Evolutionary conservation across 2,329 filamentous ascomycete species (phyloP).

Genomic region (Hortaea werneckii): DNA sequence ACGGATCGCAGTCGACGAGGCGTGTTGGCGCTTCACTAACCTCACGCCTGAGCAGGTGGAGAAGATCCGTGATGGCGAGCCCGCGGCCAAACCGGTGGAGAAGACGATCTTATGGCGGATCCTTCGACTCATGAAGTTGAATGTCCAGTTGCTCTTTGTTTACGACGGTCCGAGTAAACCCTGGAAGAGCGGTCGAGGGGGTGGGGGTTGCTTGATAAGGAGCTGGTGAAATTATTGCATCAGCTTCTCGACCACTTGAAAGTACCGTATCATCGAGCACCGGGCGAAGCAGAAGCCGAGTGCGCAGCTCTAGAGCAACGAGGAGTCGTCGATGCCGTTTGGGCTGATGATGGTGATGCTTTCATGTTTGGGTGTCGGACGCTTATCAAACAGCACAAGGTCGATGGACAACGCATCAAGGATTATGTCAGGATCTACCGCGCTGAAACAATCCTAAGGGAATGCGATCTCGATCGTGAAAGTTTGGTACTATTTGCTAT

Average conservation of each 20-base stretch:
- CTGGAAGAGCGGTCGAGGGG: constrained; percentile 25
- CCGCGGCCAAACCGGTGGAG: constrained; percentile 32
- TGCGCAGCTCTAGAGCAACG: constrained; percentile 36
- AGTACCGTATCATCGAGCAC: constrained; percentile 35
- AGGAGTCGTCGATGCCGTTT: constrained; percentile 40
- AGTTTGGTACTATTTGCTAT: constrained; percentile 32
- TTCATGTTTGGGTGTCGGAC: constrained; percentile 39
- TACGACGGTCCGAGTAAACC: constrained; percentile 43
- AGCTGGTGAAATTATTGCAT: constrained; percentile 25
- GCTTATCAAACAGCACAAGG: constrained; percentile 28
- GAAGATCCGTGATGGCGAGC: constrained; percentile 26
- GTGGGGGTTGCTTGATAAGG: constrained; percentile 24
- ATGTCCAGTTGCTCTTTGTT: constrained; percentile 45
- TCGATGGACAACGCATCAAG: constrained; percentile 29
- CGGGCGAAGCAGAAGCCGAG: constrained; percentile 38
- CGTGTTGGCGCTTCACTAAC: constrained; percentile 36
- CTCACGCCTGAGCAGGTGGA: constrained; percentile 24
- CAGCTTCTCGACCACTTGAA: constrained; percentile 29
- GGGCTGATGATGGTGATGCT: constrained; percentile 37
- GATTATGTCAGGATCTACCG: constrained; percentile 24
- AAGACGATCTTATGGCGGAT: constrained; percentile 33
- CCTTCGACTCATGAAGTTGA: constrained; percentile 37
- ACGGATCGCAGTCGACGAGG: constrained; percentile 34
- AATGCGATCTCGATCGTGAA: constrained; percentile 25
- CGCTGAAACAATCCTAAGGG: constrained; percentile 18